Base-by-base conservation (phyloP, 2,329 filamentous ascomycete species). In the Talaromyces verruculosus region DNA sequence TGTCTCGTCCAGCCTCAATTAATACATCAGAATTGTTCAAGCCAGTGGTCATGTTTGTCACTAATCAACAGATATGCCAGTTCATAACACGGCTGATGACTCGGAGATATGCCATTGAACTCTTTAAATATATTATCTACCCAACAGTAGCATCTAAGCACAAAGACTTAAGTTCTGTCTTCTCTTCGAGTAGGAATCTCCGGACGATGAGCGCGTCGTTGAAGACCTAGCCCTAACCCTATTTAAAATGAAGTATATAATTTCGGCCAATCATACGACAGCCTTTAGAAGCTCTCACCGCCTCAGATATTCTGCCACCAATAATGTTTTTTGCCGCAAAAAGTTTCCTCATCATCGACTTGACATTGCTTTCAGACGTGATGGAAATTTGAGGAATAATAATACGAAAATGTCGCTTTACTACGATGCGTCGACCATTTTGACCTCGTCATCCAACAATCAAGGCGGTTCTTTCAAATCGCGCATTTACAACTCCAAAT, bases 391-490 rank as follows among this genome's bases (percentile, higher is more conserved):
- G n/a, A 57, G 51, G n/a, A 5, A 35, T 35, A 22, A 25, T 15
- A 5, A 30, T 13, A 28, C 7, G 15, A 61, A 37, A 33, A 98
- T 98, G 94, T 96, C 93, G 58, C 89, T 99, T 65, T 99, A 99
- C 77, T 91, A 96, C 76, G 95, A 98, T 81, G 91, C 93, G 6
- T 92, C 91, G 3, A 84, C 88, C 15, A 83, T 97, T 41, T 81
- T 99, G 65, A 85, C 85, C 3, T 85, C 84, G 6, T 80, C 88
- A 0, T 85, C 86, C n/a, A 80, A 84, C 2, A 39, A 53, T 2
- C 65, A 66, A 49, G 89, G 90, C n/a, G 92, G 92, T 19, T 97
- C 92, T 30, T 84, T 98, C 69, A 97, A 96, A 78, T 92, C 92
- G 7, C 85, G 91, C 41, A 87, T 98, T 53, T 98, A 95, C 77